Base-by-base conservation (phyloP, 352 stramenopile species). In the Phytophthora constricta region DNA sequence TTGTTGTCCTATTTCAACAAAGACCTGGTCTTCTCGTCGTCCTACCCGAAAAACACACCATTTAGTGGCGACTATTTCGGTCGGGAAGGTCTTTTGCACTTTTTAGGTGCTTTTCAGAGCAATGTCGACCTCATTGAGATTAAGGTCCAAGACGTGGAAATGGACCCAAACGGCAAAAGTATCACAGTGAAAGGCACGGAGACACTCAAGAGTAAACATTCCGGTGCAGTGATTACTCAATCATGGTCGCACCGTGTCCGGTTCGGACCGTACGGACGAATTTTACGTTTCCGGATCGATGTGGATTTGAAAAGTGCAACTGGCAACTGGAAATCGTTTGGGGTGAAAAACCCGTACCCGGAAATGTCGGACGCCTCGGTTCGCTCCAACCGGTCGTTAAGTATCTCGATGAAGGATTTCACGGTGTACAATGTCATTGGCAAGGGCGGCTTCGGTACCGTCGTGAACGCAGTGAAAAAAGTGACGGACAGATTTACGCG, bases 381-480 rank as follows among this genome's bases (percentile, higher is more conserved):
- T 27, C 83, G 85, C 25, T 96, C 87, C 14, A 96, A 88, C 59
- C 82, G 87, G 11, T 92, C 87, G 62, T 67, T 95, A 23, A 92
- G 84, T 76, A 95, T 96, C 57, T 96, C 87, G 10, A 86, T 96
- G 66, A 94, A 95, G 59, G 89, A 95, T 49, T 96, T 95, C 41
- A 96, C 89, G 4, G 87, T 95, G 43, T 96, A 95, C 76, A 95
- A 95, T 39, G 89, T 96, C 51, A 96, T 96, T 52, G 89, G 89
- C 41, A 96, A 96, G 70, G 87, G 89, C 14, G 87, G 87, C 5
- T 95, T 96, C 43, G 87, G 87, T 53, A 96, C 89, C 8, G 89
- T 96, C n/a, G 87, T 96, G 70, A 96, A 93, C 57, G 89, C 89
- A 13, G 89, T 96, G 19, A 96, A 96, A 96, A 96, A 60, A 95